phyloP scores from a whole-genome alignment of 169 alveolate species.

The Plasmodium gaboni region DNA sequence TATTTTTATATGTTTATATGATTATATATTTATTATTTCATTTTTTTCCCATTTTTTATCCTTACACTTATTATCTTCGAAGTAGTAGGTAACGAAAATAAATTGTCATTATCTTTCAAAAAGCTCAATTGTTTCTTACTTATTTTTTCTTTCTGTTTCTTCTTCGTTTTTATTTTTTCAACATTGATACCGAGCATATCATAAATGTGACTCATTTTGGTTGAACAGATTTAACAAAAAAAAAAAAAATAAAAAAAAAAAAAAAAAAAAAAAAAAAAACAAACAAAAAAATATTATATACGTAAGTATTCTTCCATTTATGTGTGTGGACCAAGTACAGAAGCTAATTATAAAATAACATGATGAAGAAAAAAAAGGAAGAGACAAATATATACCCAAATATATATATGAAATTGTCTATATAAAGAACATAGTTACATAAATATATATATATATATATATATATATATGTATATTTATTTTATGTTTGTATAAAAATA shows the following conservation, averaged over 20 bases:
- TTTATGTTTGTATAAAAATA: too few relatives aligned
- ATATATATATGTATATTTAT: too few relatives aligned
- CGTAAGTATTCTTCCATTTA: too few relatives aligned
- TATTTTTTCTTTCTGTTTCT: slow-evolving; percentile 69
- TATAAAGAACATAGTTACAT: too few relatives aligned
- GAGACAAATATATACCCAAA: too few relatives aligned
- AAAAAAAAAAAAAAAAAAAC: not conserved
- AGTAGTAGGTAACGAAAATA: slow-evolving; percentile 70
- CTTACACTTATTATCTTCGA: slow-evolving; percentile 65
- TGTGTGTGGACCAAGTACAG: too few relatives aligned
- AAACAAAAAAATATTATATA: not conserved
- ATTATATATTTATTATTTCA: too few relatives aligned
- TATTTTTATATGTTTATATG: not conserved
- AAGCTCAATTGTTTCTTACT: slow-evolving; percentile 59
- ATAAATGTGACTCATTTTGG: slow-evolving; percentile 74
- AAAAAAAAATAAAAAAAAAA: slow-evolving; percentile 7
- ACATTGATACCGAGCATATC: slow-evolving; percentile 75
- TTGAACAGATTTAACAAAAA: not conserved
- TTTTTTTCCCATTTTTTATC: not conserved
- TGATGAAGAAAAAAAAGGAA: not conserved
- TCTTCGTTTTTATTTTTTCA: slow-evolving; percentile 62
- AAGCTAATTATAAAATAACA: not conserved
- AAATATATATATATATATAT: too few relatives aligned
- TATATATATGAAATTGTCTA: too few relatives aligned
- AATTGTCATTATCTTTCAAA: slow-evolving; percentile 55